phyloP scores from a whole-genome alignment of 176 grass and related monocot species.

The Lolium perenne region DNA sequence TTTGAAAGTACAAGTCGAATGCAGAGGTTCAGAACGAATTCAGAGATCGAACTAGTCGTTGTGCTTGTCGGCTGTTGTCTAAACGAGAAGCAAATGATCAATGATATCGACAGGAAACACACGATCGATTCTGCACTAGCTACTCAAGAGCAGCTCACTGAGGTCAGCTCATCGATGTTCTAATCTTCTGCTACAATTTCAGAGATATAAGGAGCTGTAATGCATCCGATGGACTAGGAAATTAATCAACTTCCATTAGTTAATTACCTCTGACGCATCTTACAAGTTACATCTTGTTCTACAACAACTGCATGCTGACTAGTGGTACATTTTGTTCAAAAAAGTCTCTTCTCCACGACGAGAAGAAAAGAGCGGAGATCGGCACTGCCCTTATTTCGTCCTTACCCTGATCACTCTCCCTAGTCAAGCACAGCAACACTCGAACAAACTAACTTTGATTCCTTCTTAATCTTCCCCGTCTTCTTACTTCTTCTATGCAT shows the following conservation, averaged over 20 bases:
- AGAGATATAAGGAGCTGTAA: not conserved
- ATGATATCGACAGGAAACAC: too few relatives aligned
- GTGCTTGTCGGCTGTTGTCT: too few relatives aligned
- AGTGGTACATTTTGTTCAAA: slow-evolving; percentile 7
- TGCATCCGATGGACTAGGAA: not conserved
- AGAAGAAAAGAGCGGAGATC: not conserved
- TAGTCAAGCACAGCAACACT: slow-evolving; percentile 15
- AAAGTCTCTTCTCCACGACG: not conserved
- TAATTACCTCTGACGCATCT: not conserved
- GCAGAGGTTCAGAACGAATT: too few relatives aligned
- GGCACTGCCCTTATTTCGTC: not conserved
- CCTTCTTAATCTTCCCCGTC: not conserved
- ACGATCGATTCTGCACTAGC: too few relatives aligned
- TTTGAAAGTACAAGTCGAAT: too few relatives aligned
- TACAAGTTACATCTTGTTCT: not conserved
- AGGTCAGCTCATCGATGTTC: not conserved
- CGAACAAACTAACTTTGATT: not conserved
- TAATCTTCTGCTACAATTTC: not conserved
- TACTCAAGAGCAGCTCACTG: too few relatives aligned
- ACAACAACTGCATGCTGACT: not conserved
- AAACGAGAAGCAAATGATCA: too few relatives aligned
- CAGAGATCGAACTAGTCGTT: too few relatives aligned
- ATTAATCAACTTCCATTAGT: not conserved
- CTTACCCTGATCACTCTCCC: not conserved
- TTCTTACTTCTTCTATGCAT: not conserved